Evolutionary conservation across 208 protist genomes (phyloP).

Genomic region (Leishmania gerbilli): DNA sequence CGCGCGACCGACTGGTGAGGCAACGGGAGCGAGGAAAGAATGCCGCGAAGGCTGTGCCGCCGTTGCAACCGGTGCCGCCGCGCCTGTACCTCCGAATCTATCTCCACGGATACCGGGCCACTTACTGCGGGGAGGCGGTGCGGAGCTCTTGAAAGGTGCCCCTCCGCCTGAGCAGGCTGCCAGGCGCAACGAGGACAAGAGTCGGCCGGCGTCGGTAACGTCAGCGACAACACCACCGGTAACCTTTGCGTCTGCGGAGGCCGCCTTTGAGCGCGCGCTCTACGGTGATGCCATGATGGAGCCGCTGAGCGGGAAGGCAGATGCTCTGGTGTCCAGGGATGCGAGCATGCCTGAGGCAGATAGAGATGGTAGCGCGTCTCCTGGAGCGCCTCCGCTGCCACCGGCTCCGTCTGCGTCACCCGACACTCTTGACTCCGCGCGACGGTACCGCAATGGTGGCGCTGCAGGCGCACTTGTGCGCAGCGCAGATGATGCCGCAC

Average conservation of each 20-base stretch:
- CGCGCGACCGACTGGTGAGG: no score
- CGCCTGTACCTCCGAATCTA: background rate
- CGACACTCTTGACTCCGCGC: background rate
- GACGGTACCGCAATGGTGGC: background rate
- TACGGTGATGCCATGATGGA: background rate
- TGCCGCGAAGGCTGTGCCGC: no score
- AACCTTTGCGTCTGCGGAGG: conserved; percentile 1
- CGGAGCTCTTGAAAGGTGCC: background rate
- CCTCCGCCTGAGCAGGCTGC: background rate
- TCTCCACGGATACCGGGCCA: background rate
- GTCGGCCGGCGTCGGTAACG: background rate
- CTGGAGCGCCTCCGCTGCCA: background rate
- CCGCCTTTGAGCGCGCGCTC: conserved; percentile 21
- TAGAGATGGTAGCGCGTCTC: background rate
- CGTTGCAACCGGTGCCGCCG: background rate
- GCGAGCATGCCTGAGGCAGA: background rate
- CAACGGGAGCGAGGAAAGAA: background rate
- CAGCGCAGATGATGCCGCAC: background rate
- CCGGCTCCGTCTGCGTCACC: background rate
- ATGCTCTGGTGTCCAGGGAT: background rate
- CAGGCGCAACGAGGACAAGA: background rate
- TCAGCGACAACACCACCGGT: background rate
- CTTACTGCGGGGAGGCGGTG: background rate
- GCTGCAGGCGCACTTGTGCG: background rate
- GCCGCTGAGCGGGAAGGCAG: background rate